Evolutionary conservation across 495 filamentous ascomycete species (phyloP).

Genomic region (Margaritispora aquatica): DNA sequence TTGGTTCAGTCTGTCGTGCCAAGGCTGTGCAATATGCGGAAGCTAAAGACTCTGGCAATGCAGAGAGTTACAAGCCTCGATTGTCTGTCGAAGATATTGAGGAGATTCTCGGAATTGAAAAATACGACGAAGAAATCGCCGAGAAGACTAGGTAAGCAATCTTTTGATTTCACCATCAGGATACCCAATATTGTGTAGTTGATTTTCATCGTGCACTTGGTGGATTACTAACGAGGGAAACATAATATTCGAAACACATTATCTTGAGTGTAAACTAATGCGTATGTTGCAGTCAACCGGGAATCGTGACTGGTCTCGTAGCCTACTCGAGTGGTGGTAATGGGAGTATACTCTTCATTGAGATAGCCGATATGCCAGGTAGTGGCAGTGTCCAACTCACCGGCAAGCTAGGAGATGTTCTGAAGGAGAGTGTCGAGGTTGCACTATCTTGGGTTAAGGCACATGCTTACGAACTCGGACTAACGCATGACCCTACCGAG

Average conservation of each 20-base stretch:
- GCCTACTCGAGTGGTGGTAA: conserved; percentile 93
- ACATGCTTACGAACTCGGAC: conserved; percentile 84
- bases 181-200: too few species aligned
- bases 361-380: conserved; percentile 96
- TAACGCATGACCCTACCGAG: conserved; percentile 72
- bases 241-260: conserved; percentile 3
- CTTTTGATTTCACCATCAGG: not conserved
- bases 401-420: conserved; percentile 94
- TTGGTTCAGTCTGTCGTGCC: conserved; percentile 86
- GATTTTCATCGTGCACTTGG: too few species aligned
- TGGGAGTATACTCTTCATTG: conserved; percentile 96
- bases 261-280: conserved; percentile 5
- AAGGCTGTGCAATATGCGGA: conserved; percentile 96
- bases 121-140: conserved; percentile 92
- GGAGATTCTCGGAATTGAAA: conserved; percentile 85
- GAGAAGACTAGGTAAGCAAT: conserved; percentile 53
- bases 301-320: conserved; percentile 94
- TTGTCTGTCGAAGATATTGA: conserved; percentile 78
- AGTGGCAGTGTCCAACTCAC: conserved; percentile 92
- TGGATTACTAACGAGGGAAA: too few species aligned
- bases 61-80: conserved; percentile 64
- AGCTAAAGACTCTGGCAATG: conserved; percentile 68
- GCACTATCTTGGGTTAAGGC: conserved; percentile 92
- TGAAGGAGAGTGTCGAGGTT: conserved; percentile 96
- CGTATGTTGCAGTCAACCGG: conserved; percentile 55